These are phyloP conservation scores for Saccharomycopsis javanensis DNA, from an alignment of 805 yeast genomes.

Conservation along the genomic window DNA sequence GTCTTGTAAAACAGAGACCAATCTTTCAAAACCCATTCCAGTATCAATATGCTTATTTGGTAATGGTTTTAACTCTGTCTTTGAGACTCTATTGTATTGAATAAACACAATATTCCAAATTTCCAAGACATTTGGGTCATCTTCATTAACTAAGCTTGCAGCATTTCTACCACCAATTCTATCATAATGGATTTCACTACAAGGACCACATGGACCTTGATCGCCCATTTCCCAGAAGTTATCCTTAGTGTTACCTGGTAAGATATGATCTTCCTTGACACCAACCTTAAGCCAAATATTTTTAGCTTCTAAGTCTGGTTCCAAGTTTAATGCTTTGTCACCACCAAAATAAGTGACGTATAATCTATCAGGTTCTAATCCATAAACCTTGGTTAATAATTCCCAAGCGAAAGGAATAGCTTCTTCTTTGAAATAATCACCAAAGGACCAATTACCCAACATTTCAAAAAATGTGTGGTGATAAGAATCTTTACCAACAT, in stretches of 20 bases:
- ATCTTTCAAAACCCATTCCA: slow-evolving; percentile 97
- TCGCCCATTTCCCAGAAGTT: slow-evolving; percentile 99
- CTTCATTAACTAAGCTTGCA: slow-evolving; percentile 79
- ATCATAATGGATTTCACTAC: slow-evolving; percentile 95
- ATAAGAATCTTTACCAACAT: slow-evolving; percentile 95
- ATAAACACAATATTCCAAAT: slow-evolving; percentile 97
- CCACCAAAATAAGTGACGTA: slow-evolving; percentile 98
- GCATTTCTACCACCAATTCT: slow-evolving; percentile 99
- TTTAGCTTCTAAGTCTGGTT: slow-evolving; percentile 91
- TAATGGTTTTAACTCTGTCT: slow-evolving; percentile 63
- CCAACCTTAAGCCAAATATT: slow-evolving; percentile 80
- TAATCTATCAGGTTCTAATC: slow-evolving; percentile 65
- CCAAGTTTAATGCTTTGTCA: slow-evolving; percentile 69
- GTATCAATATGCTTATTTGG: slow-evolving; percentile 97
- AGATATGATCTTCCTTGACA: slow-evolving; percentile 81
- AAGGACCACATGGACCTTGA: slow-evolving; percentile 99
- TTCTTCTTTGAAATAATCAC: slow-evolving; percentile 95
- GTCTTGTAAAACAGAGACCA: slow-evolving; percentile 88
- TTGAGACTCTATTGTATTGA: slow-evolving; percentile 92
- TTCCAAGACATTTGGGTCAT: slow-evolving; percentile 96
- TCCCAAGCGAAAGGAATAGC: slow-evolving; percentile 90
- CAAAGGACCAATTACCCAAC: slow-evolving; percentile 99
- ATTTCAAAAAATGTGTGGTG: slow-evolving; percentile 98
- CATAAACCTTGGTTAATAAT: slow-evolving; percentile 74
- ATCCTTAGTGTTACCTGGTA: slow-evolving; percentile 85